A percentile compares a stretch with the other conserved stretches of the same genome.
Conservation (phyloP, 345 rosid genomes). For the Arabis alpina region DNA sequence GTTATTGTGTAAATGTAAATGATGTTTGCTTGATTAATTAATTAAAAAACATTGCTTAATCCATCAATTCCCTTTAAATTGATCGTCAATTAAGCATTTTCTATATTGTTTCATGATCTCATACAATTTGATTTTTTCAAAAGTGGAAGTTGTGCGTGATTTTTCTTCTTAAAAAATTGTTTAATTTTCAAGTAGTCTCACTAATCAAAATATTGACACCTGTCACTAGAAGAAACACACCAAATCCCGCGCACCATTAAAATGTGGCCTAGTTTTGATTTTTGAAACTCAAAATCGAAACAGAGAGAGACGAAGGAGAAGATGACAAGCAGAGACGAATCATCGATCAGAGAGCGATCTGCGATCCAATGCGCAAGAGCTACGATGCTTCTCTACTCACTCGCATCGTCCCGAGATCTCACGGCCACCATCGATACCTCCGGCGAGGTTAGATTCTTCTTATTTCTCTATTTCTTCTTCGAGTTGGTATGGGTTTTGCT, state of each 20-base stretch:
- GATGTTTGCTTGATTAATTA: too few species aligned
- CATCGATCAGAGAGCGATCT: constrained; percentile 19
- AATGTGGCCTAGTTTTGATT: not conserved
- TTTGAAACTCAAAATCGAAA: constrained; percentile 25
- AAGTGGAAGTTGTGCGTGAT: too few species aligned
- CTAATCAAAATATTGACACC: constrained; percentile 26
- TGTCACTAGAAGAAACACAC: not conserved
- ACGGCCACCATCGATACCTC: constrained; percentile 2
- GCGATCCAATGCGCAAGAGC: constrained; percentile 41
- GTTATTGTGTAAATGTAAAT: too few species aligned
- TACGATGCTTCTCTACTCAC: constrained; percentile 40
- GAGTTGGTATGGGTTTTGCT: not conserved
- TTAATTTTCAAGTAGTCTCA: not conserved
- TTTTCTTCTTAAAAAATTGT: not conserved
- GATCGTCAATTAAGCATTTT: too few species aligned
- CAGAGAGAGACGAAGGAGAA: constrained; percentile 18
- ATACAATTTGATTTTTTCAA: too few species aligned
- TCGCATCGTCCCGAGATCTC: constrained; percentile 32
- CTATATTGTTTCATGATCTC: too few species aligned
- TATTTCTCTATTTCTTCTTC: not conserved
- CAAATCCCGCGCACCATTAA: constrained; percentile 18
- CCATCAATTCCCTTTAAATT: too few species aligned
- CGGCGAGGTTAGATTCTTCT: constrained; percentile 32
- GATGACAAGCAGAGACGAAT: constrained; percentile 35
- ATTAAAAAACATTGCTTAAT: too few species aligned